These are phyloP conservation scores for Datura wrightii DNA, from an alignment of 257 asterid genomes.

Conservation along the genomic window DNA sequence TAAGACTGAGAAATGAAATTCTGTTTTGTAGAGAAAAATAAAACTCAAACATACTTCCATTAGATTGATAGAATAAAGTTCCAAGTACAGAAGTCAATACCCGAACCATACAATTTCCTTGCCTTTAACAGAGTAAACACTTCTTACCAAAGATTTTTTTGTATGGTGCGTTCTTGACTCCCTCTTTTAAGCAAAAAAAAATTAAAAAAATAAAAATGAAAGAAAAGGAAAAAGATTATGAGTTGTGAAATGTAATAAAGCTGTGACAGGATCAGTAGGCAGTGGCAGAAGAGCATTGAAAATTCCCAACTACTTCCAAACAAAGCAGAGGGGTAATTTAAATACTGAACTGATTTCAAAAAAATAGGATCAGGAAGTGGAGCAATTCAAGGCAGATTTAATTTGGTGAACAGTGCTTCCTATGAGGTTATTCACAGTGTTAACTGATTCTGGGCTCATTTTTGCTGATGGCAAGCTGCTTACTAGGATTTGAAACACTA, in stretches of 20 bases:
- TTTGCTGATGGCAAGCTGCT: slow-evolving; percentile 77
- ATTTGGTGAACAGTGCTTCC: slow-evolving; percentile 83
- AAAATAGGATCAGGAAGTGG: slow-evolving; percentile 47
- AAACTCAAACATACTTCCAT: slow-evolving; percentile 17
- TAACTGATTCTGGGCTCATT: slow-evolving; percentile 85
- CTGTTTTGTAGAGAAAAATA: slow-evolving; percentile 6
- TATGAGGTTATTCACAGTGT: slow-evolving; percentile 80
- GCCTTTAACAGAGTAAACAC: slow-evolving; percentile 39
- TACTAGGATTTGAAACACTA: slow-evolving; percentile 80
- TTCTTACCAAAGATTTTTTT: slow-evolving; percentile 34
- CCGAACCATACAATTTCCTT: slow-evolving; percentile 86
- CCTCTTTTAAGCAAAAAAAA: slow-evolving; percentile 40
- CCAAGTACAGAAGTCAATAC: slow-evolving; percentile 79
- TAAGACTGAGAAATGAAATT: slow-evolving; percentile 26
- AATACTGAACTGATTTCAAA: slow-evolving; percentile 28
- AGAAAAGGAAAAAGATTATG: not conserved
- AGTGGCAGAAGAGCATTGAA: slow-evolving; percentile 58
- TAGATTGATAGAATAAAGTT: slow-evolving; percentile 35
- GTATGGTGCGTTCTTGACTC: slow-evolving; percentile 78
- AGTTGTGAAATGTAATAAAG: slow-evolving; percentile 56
- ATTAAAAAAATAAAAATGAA: not conserved
- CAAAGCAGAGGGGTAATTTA: slow-evolving; percentile 22
- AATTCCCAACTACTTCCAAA: slow-evolving; percentile 60
- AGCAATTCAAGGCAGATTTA: slow-evolving; percentile 81
- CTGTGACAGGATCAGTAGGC: slow-evolving; percentile 47